Evolutionary conservation across 805 yeast genomes (phyloP).

Genomic region (Wickerhamiella hasegawae): DNA sequence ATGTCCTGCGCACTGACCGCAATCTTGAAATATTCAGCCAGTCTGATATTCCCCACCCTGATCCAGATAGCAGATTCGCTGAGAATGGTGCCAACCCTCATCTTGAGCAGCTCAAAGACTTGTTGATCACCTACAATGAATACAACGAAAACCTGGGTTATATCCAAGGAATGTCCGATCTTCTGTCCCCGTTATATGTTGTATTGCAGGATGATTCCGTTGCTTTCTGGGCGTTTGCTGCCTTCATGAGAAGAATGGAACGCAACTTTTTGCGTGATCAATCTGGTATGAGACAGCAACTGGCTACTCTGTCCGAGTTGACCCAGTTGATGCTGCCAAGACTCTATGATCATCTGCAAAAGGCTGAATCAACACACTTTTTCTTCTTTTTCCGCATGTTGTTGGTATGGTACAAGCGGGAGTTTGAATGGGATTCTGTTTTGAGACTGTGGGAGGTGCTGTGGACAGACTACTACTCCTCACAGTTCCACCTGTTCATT

Average conservation of each 20-base stretch:
- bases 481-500: slow-evolving; percentile 78
- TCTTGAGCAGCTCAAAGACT: slow-evolving; percentile 52
- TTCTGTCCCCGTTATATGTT: slow-evolving; percentile 69
- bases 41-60: slow-evolving; percentile 27
- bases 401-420: slow-evolving; percentile 89
- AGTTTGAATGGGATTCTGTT: slow-evolving; percentile 64
- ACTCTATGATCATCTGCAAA: slow-evolving; percentile 63
- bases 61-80: slow-evolving; percentile 35
- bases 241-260: slow-evolving; percentile 90
- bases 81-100: slow-evolving; percentile 64
- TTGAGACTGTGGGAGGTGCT: slow-evolving; percentile 80
- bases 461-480: slow-evolving; percentile 74
- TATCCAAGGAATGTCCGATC: slow-evolving; percentile 96
- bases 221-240: slow-evolving; percentile 77
- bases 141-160: slow-evolving; percentile 75
- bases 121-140: slow-evolving; percentile 74
- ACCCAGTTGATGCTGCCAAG: slow-evolving; percentile 85
- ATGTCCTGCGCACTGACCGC: slow-evolving; percentile 82
- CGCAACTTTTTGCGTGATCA: slow-evolving; percentile 84
- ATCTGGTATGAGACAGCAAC: slow-evolving; percentile 81
- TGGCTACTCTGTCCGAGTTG: slow-evolving; percentile 66
- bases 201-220: slow-evolving; percentile 49
- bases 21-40: slow-evolving; percentile 47
- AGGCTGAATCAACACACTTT: slow-evolving; percentile 77
- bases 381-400: slow-evolving; percentile 93